These are phyloP conservation scores for Chenopodium formosanum DNA, from an alignment of 148 eudicot genomes.

Conservation along the genomic window DNA sequence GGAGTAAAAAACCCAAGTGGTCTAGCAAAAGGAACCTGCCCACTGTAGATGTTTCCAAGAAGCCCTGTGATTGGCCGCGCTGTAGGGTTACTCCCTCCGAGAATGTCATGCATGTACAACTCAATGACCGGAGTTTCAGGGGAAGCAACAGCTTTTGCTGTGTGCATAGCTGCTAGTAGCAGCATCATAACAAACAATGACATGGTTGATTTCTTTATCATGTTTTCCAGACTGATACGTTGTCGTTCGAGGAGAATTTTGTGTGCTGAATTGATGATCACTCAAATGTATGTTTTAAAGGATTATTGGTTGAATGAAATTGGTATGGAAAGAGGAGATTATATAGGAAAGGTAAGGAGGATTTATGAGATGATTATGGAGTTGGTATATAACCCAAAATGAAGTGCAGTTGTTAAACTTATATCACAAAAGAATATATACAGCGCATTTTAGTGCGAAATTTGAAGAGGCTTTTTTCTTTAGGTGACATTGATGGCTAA, in stretches of 20 bases:
- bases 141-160: slow-evolving; percentile 31
- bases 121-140: slow-evolving; percentile 49
- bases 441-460: background rate
- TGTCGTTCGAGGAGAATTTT: background rate
- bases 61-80: slow-evolving; percentile 92
- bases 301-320: slow-evolving; percentile 16
- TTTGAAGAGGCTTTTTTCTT: background rate
- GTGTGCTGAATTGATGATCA: background rate
- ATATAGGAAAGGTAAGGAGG: slow-evolving; percentile 24
- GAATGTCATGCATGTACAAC: slow-evolving; percentile 88
- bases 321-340: slow-evolving; percentile 12
- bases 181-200: slow-evolving; percentile 33
- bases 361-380: slow-evolving; percentile 29
- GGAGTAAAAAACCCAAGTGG: slow-evolving; percentile 80
- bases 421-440: slow-evolving; percentile 1
- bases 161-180: slow-evolving; percentile 34
- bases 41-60: slow-evolving; percentile 89
- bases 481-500: background rate
- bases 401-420: slow-evolving; percentile 43
- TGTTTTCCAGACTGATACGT: slow-evolving; percentile 20
- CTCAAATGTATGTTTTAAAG: slow-evolving; percentile 1
- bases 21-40: slow-evolving; percentile 94
- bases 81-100: slow-evolving; percentile 85
- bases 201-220: slow-evolving; percentile 40
- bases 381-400: slow-evolving; percentile 32